phyloP scores from a whole-genome alignment of 495 filamentous ascomycete genomes.

The Neurospora tetrasperma region DNA sequence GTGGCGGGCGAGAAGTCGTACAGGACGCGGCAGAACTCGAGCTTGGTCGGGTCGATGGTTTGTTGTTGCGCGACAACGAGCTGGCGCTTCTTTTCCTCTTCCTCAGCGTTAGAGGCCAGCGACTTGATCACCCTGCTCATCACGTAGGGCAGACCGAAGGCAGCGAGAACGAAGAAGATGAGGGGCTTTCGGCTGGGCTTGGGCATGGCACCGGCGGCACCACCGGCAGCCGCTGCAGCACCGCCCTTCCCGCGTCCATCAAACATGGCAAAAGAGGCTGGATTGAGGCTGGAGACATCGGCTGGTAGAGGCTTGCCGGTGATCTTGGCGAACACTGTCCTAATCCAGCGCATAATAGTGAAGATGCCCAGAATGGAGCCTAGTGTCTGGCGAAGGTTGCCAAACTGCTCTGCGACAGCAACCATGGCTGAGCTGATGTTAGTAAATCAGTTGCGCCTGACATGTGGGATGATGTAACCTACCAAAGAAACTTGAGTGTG shows the following conservation, averaged over 20 bases:
- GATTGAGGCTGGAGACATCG: slow-evolving; percentile 74
- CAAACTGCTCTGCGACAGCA: slow-evolving; percentile 93
- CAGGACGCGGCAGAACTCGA: slow-evolving; percentile 88
- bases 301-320: slow-evolving; percentile 90
- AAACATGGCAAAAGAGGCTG: slow-evolving; percentile 82
- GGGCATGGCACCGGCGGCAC: slow-evolving; percentile 42
- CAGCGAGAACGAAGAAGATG: slow-evolving; percentile 86
- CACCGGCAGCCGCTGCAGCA: slow-evolving; percentile 20
- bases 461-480: slow-evolving; percentile 25
- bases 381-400: slow-evolving; percentile 85
- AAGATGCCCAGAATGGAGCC: slow-evolving; percentile 93
- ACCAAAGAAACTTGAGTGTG: slow-evolving; percentile 98
- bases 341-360: slow-evolving; percentile 87
- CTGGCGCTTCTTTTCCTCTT: slow-evolving; percentile 57
- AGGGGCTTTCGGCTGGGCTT: slow-evolving; percentile 88
- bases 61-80: slow-evolving; percentile 34
- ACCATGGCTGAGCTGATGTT: slow-evolving; percentile 70
- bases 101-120: slow-evolving; percentile 72
- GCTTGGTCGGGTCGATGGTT: slow-evolving; percentile 69
- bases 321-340: slow-evolving; percentile 79
- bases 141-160: slow-evolving; percentile 89
- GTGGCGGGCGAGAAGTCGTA: slow-evolving; percentile 85
- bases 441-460: slow-evolving; percentile 5
- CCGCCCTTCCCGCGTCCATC: slow-evolving; percentile 44
- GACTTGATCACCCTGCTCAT: slow-evolving; percentile 89